A percentile compares a stretch with the other conserved stretches of the same genome.
Evolutionary conservation across 2,329 filamentous ascomycete species (phyloP).

Genomic region (Fusarium pininemorale): DNA sequence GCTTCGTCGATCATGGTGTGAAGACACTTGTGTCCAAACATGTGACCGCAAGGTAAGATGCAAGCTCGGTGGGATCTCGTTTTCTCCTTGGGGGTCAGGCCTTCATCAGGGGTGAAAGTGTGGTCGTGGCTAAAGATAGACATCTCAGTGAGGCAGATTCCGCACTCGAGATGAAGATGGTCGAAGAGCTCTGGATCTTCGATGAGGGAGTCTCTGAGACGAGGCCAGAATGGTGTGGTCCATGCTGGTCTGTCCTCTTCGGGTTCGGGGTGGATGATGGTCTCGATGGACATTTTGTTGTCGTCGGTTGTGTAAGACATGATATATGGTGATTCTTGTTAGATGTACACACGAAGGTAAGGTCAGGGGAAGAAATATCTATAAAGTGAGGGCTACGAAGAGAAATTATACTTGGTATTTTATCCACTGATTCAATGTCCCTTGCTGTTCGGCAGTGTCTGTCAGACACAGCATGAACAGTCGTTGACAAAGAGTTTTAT

Average conservation of each 20-base stretch:
- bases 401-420: not conserved
- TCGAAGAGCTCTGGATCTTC: not conserved
- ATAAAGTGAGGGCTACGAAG: too few species aligned
- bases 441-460: not conserved
- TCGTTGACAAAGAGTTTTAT: not conserved
- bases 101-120: not conserved
- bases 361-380: not conserved
- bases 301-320: not conserved
- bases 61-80: conserved; percentile 8
- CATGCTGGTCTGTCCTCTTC: rapidly evolving
- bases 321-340: not conserved
- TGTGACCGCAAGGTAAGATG: conserved; percentile 31
- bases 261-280: not conserved
- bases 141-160: conserved; percentile 20
- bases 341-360: not conserved
- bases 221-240: conserved; percentile 5
- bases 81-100: not conserved
- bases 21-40: conserved; percentile 26
- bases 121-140: conserved; percentile 18
- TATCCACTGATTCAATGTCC: not conserved
- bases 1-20: not conserved
- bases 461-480: not conserved
- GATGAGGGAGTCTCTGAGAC: conserved; percentile 16
- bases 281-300: not conserved
- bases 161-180: conserved; percentile 7